Base-by-base conservation (phyloP, 306 rosid species). In the Malus asiatica region DNA sequence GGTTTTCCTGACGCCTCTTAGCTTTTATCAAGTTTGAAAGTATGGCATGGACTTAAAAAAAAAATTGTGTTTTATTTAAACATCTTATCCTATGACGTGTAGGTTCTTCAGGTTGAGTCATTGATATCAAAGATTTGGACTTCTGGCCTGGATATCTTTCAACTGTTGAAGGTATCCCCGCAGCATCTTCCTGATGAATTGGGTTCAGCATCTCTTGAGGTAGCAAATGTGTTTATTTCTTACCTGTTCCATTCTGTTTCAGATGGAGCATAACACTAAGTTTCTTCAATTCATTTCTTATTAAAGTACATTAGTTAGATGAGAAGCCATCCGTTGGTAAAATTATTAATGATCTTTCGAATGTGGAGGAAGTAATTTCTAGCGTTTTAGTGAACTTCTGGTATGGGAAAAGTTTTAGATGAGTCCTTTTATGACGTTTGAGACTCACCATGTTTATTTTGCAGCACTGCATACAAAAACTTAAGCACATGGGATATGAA, bases 21-120 rank as follows among this genome's bases (percentile, higher is more conserved):
- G 52, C 65, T 52, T 66, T 33, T 6, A 19, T 32, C 18, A 66
- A 48, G 22, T 33, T 76, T 53, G 4, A n/a, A 29, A 35, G 14
- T 27, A 10, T 59, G 32, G 74, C 62, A 71, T 33, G 52, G 27
- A 53, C 8, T 22, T 65, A 2, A 10, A 4, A 59, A 59, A 55
- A 51, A 23, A 35, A 35, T 66, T n/a, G 30, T 51, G 1, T 7
- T 38, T 66, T 5, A 12, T 23, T 42, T 66, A 51, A 51, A 15
- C 46, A 60, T 32, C 38, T n/a, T 71, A 46, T 13, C 79, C 74
- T 83, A 69, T 82, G 81, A 59, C 85, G 30, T 71, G 67, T 84
- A 95, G 98, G 96, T 89, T 79, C 82, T 87, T 86, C 90, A 85
- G 84, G 86, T 84, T 76, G 97, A 88, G 79, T 84, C 90, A 29